phyloP scores from a whole-genome alignment of 2,329 filamentous ascomycete genomes.

The Pseudonectria buxi region DNA sequence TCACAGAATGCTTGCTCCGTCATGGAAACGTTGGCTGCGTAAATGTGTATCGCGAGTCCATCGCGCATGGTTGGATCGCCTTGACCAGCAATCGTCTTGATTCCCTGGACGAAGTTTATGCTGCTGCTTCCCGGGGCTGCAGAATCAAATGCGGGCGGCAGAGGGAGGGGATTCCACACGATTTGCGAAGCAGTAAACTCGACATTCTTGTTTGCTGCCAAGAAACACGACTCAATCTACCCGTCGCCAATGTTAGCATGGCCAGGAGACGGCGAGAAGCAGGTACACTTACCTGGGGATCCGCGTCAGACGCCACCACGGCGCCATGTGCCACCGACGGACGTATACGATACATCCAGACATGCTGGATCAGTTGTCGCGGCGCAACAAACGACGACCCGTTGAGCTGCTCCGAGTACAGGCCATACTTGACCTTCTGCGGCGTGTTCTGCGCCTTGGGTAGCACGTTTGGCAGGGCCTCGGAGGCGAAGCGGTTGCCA shows the following conservation, averaged over 20 bases:
- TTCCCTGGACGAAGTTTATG: constrained; percentile 38
- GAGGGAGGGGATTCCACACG: constrained; percentile 40
- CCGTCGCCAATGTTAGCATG: background rate
- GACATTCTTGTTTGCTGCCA: constrained; percentile 38
- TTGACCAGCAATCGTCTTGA: constrained; percentile 39
- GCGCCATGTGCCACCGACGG: constrained; percentile 27
- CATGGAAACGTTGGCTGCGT: constrained; percentile 39
- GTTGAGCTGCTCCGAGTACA: constrained; percentile 43
- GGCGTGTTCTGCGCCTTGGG: constrained; percentile 39
- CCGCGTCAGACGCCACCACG: constrained; percentile 15
- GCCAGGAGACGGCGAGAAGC: background rate
- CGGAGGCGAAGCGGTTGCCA: constrained; percentile 42
- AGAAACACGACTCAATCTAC: constrained; percentile 35
- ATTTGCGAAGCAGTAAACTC: constrained; percentile 39
- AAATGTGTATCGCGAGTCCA: constrained; percentile 42
- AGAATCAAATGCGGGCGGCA: constrained; percentile 5
- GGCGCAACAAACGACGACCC: constrained; percentile 30
- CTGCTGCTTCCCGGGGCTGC: constrained; percentile 9
- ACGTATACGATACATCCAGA: constrained; percentile 27
- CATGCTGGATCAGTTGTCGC: constrained; percentile 23
- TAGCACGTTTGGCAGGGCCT: constrained; percentile 38
- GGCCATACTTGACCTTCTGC: constrained; percentile 33
- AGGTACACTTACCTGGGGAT: constrained; percentile 17
- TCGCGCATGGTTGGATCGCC: constrained; percentile 40
- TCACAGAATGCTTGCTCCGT: constrained; percentile 33